phyloP scores from a whole-genome alignment of 441 rosid species.

The Raphanus hybrid region DNA sequence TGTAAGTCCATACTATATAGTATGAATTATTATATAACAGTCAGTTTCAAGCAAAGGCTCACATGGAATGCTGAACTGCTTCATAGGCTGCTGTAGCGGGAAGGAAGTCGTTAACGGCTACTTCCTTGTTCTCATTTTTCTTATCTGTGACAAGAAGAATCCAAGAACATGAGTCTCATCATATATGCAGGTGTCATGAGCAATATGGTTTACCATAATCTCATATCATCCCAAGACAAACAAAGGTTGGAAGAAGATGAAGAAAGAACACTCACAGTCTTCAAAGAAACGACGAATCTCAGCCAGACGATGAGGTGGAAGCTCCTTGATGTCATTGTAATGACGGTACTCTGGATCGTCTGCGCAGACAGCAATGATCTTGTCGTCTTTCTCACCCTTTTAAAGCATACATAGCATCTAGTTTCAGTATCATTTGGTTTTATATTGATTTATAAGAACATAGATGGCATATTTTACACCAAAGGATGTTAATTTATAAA shows the following conservation, averaged over 20 bases:
- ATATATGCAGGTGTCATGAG: not conserved
- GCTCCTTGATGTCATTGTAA: conserved; percentile 71
- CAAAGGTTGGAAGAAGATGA: conserved; percentile 3
- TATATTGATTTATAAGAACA: too few relatives aligned
- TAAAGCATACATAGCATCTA: conserved; percentile 9
- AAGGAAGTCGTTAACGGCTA: conserved; percentile 77
- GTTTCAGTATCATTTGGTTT: not conserved
- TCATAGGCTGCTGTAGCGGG: conserved; percentile 66
- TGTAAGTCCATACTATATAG: not conserved
- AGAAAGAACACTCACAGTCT: conserved; percentile 58
- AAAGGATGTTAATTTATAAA: conserved; percentile 34
- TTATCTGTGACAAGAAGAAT: conserved; percentile 57
- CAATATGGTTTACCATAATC: not conserved
- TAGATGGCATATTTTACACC: conserved; percentile 7
- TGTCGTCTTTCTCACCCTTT: conserved; percentile 88
- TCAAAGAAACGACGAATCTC: conserved; percentile 85
- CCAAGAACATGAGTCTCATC: conserved; percentile 1
- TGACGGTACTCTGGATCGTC: conserved; percentile 82
- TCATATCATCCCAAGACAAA: not conserved
- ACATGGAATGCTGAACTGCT: conserved; percentile 71
- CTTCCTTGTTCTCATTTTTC: conserved; percentile 92
- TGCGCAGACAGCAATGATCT: conserved; percentile 78
- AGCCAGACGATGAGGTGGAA: conserved; percentile 79
- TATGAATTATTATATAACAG: not conserved
- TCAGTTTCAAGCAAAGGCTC: conserved; percentile 29